Evolutionary conservation across 352 stramenopile genomes (phyloP).

Genomic region (Pythium pyrilobum): DNA sequence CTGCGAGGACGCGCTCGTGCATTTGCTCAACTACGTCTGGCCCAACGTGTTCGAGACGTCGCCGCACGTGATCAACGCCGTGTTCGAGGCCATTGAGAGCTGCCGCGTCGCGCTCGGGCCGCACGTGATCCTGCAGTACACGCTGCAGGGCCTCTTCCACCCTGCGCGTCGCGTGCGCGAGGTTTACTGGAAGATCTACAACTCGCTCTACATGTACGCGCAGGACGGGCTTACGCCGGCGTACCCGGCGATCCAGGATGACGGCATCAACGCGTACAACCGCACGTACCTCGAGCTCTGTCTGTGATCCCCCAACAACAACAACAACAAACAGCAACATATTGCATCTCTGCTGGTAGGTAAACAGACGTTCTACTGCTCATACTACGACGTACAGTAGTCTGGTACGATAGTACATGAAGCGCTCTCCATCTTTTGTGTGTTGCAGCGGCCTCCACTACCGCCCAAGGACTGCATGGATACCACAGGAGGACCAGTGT

Average conservation of each 20-base stretch:
- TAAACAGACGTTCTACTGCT: no score
- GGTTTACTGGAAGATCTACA: slow-evolving; percentile 99
- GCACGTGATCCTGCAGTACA: slow-evolving; percentile 97
- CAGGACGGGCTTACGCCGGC: slow-evolving; percentile 95
- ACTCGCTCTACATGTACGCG: slow-evolving; percentile 99
- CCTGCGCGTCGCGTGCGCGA: slow-evolving; percentile 97
- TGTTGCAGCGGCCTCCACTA: no score
- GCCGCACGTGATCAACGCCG: slow-evolving; percentile 98
- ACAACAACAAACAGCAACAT: no score
- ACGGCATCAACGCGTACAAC: slow-evolving; percentile 94
- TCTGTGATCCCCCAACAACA: slow-evolving; percentile 32
- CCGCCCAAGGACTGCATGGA: no score
- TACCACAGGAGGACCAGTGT: no score
- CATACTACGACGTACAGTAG: no score
- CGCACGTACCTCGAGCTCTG: slow-evolving; percentile 93
- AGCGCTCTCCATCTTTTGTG: no score
- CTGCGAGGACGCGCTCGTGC: slow-evolving; percentile 97
- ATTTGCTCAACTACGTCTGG: slow-evolving; percentile 99
- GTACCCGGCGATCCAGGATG: slow-evolving; percentile 96
- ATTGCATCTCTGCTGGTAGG: no score
- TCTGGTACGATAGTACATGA: no score
- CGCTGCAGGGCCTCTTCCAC: slow-evolving; percentile 98
- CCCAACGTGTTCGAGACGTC: slow-evolving; percentile 99
- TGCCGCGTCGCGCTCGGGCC: slow-evolving; percentile 95
- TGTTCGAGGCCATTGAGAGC: slow-evolving; percentile 98